These are phyloP conservation scores for Paecilomyces sp. DNA, from an alignment of 2,329 filamentous ascomycete genomes.

Conservation along the genomic window DNA sequence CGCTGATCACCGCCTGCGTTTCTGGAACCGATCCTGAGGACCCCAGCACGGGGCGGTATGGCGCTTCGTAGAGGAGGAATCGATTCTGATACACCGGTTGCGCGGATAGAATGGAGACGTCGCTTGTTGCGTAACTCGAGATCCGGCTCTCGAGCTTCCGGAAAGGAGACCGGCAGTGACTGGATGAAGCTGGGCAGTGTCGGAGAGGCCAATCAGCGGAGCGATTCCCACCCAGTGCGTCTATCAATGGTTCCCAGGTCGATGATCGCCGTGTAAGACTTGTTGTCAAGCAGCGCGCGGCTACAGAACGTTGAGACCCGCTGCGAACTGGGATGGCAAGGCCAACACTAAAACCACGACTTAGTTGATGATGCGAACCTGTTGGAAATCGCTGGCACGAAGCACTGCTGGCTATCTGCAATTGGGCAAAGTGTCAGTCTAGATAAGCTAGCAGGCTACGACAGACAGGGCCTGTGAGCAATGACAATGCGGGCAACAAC, in stretches of 20 bases:
- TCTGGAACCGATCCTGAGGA: constrained; percentile 3
- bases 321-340: neutral
- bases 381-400: neutral
- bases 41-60: constrained; percentile 11
- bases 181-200: constrained; percentile 2
- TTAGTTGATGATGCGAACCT: neutral
- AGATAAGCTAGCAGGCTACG: neutral
- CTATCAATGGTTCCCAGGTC: constrained; percentile 8
- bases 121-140: neutral
- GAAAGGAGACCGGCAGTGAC: neutral
- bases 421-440: neutral
- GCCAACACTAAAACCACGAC: neutral
- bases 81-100: constrained; percentile 8
- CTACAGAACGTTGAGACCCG: neutral
- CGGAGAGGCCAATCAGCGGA: constrained; percentile 11
- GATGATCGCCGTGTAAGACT: constrained; percentile 1
- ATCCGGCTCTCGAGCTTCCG: constrained; percentile 2
- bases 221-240: constrained; percentile 12
- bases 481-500: neutral
- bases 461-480: neutral
- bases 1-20: neutral
- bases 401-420: neutral
- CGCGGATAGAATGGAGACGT: constrained; percentile 4
- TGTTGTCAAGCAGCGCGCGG: neutral
- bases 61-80: constrained; percentile 14